Evolutionary conservation across 139 green algal species (phyloP).

Genomic region (Tetradesmus obliquus): DNA sequence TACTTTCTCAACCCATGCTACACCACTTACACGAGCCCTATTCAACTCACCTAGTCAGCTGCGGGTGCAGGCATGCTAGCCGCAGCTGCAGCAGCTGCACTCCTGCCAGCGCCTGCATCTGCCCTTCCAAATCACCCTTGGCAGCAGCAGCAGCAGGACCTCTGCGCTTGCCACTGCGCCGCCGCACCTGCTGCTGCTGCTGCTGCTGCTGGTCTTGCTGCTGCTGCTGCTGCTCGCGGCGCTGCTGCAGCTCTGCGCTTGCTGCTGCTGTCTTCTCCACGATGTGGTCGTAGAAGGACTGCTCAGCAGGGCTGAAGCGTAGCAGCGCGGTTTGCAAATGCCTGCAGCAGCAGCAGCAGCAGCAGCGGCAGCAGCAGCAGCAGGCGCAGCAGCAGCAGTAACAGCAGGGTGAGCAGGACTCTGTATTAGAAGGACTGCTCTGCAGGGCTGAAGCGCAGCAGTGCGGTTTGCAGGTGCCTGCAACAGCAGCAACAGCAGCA

Average conservation of each 20-base stretch:
- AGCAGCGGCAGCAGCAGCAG: too few relatives aligned
- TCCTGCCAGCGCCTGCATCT: slow-evolving; percentile 45
- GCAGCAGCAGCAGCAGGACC: not conserved
- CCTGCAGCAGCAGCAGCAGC: not conserved
- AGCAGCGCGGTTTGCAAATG: slow-evolving; percentile 51
- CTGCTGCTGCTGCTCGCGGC: not conserved
- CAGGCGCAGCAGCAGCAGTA: too few relatives aligned
- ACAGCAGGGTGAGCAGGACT: not conserved
- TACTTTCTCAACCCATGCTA: too few relatives aligned
- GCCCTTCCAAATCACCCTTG: slow-evolving; percentile 9
- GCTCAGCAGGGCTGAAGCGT: slow-evolving; percentile 64
- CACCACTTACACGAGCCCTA: not conserved
- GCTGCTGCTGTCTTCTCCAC: slow-evolving; percentile 38
- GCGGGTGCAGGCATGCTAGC: slow-evolving; percentile 79
- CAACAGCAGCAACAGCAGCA: not conserved
- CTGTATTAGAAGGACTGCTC: slow-evolving; percentile 69
- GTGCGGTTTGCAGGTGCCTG: slow-evolving; percentile 44
- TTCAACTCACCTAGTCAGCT: slow-evolving; percentile 70
- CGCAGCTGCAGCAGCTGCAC: slow-evolving; percentile 72
- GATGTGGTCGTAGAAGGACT: too few relatives aligned
- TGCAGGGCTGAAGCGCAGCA: slow-evolving; percentile 59
- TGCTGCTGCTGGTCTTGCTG: not conserved
- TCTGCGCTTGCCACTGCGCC: slow-evolving; percentile 25
- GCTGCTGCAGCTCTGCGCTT: slow-evolving; percentile 14
- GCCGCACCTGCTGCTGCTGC: slow-evolving; percentile 14